Conservation (phyloP, 345 rosid genomes). For the Abelmoschus esculentus region DNA sequence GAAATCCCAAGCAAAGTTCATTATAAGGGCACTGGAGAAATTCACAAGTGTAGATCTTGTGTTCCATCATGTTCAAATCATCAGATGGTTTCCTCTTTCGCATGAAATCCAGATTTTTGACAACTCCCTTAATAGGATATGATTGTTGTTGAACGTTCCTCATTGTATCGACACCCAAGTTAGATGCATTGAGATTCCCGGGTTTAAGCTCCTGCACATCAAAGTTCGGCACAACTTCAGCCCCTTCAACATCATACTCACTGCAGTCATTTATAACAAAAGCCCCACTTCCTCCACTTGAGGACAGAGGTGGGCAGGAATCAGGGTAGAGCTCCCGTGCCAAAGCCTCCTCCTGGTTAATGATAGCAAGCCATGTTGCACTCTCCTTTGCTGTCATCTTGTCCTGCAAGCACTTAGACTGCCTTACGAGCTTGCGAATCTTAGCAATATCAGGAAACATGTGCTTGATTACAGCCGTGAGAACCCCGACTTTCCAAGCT, state of each 20-base stretch:
- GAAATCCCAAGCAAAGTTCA: constrained; percentile 55
- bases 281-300: constrained; percentile 41
- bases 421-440: constrained; percentile 76
- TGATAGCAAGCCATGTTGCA: constrained; percentile 76
- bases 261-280: constrained; percentile 43
- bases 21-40: constrained; percentile 58
- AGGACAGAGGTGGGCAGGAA: constrained; percentile 45
- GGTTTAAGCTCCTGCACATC: constrained; percentile 57
- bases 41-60: constrained; percentile 54
- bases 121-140: constrained; percentile 45
- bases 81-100: constrained; percentile 58
- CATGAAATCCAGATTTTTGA: constrained; percentile 29
- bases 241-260: constrained; percentile 77
- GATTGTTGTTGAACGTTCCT: constrained; percentile 34
- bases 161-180: constrained; percentile 29
- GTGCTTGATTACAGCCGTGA: constrained; percentile 76
- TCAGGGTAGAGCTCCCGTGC: constrained; percentile 48
- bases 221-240: constrained; percentile 45
- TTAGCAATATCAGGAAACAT: constrained; percentile 68
- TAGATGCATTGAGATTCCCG: constrained; percentile 31
- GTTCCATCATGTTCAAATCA: constrained; percentile 48
- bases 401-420: constrained; percentile 84
- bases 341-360: constrained; percentile 62
- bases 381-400: constrained; percentile 94
- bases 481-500: constrained; percentile 88